These are phyloP conservation scores for Candolleomyces eurysporus DNA, from an alignment of 768 basidiomycete genomes.

Conservation along the genomic window DNA sequence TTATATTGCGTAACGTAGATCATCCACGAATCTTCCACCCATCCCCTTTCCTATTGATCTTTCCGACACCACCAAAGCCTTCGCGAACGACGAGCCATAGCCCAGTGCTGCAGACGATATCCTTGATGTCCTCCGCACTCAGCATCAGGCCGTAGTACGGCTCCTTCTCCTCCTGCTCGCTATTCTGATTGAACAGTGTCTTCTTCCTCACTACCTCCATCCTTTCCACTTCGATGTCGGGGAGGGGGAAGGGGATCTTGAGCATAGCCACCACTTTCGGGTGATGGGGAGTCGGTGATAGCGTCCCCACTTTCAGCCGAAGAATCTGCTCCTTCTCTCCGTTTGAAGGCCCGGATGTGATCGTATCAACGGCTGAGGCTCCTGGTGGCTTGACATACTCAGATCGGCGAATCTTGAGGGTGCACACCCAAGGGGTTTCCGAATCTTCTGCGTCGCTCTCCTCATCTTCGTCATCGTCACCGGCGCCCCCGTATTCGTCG, in stretches of 20 bases:
- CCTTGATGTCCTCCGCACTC: slow-evolving; percentile 92
- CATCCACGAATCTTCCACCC: slow-evolving; percentile 74
- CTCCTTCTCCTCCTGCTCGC: slow-evolving; percentile 7
- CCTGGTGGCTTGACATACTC: slow-evolving; percentile 8
- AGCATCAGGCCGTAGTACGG: slow-evolving; percentile 52
- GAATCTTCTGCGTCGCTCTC: slow-evolving; percentile 96
- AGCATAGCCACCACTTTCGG: slow-evolving; percentile 91
- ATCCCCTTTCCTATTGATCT: slow-evolving; percentile 73
- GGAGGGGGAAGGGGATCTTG: slow-evolving; percentile 86
- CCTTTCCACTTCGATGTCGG: slow-evolving; percentile 72
- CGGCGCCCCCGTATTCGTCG: slow-evolving; percentile 11
- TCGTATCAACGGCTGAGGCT: slow-evolving; percentile 11
- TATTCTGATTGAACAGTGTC: slow-evolving; percentile 7
- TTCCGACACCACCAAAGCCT: slow-evolving; percentile 88
- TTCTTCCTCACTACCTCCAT: slow-evolving; percentile 51
- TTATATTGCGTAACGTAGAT: slow-evolving; percentile 1
- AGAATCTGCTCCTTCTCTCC: slow-evolving; percentile 32
- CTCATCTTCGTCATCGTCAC: slow-evolving; percentile 53
- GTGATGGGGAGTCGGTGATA: slow-evolving; percentile 93
- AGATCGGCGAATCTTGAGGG: slow-evolving; percentile 61
- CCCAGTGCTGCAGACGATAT: slow-evolving; percentile 82
- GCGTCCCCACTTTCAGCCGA: slow-evolving; percentile 72
- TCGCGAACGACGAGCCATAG: slow-evolving; percentile 92
- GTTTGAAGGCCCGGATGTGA: slow-evolving; percentile 8
- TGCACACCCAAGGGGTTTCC: slow-evolving; percentile 94